Evolutionary conservation across 768 basidiomycete genomes (phyloP).

Genomic region (Hemileccinum rubropunctum): DNA sequence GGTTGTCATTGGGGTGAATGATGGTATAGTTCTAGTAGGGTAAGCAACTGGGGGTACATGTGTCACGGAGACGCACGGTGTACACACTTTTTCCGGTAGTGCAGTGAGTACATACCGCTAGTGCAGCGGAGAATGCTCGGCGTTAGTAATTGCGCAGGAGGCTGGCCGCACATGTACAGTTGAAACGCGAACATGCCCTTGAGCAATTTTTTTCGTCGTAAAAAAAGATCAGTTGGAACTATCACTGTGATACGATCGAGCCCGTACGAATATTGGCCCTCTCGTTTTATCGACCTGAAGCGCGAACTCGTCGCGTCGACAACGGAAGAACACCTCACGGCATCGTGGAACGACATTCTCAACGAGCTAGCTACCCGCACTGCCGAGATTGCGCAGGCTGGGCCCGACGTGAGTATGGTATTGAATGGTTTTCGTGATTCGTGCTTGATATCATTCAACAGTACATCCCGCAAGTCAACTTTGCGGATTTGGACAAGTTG

Average conservation of each 20-base stretch:
- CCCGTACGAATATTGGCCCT: slow-evolving; percentile 13
- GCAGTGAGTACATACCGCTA: too few species aligned
- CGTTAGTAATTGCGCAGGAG: background rate
- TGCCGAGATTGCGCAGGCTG: slow-evolving; percentile 42
- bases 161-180: too few species aligned
- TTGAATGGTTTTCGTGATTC: background rate
- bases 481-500: slow-evolving; percentile 49
- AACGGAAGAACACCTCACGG: slow-evolving; percentile 45
- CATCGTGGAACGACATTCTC: slow-evolving; percentile 59
- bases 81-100: too few species aligned
- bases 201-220: background rate
- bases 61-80: too few species aligned
- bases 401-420: slow-evolving; percentile 43
- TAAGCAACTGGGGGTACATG: too few species aligned
- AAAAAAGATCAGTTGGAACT: background rate
- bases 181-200: background rate
- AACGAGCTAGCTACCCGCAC: slow-evolving; percentile 48
- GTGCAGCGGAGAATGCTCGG: slow-evolving; percentile 18
- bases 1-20: too few species aligned
- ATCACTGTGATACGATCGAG: slow-evolving; percentile 9
- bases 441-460: slow-evolving; percentile 19
- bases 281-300: slow-evolving; percentile 58
- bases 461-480: slow-evolving; percentile 66
- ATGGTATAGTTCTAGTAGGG: too few species aligned
- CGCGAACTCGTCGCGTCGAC: slow-evolving; percentile 50